Evolutionary conservation across 2,329 filamentous ascomycete species (phyloP).

Genomic region (Ophiostoma sp.): DNA sequence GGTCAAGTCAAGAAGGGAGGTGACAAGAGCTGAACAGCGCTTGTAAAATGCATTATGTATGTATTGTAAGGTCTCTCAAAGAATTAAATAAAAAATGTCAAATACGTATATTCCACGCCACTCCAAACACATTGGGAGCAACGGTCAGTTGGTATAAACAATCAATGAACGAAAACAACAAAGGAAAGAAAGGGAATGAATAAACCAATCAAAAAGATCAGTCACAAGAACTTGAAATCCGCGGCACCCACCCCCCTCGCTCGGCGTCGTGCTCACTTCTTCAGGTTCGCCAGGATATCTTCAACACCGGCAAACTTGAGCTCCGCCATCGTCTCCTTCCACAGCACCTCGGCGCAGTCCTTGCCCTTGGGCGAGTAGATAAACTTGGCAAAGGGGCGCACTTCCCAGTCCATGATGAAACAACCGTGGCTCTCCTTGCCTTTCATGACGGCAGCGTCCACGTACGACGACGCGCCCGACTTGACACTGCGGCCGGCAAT

Average conservation of each 20-base stretch:
- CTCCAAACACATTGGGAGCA: too few species aligned
- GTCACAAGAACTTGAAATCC: background rate
- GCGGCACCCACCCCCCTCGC: background rate
- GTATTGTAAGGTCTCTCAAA: too few species aligned
- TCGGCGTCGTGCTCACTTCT: background rate
- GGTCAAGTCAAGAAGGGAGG: background rate
- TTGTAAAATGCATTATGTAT: too few species aligned
- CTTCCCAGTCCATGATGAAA: slow-evolving; percentile 51
- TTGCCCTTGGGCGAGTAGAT: slow-evolving; percentile 41
- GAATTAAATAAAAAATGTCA: background rate
- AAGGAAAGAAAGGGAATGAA: background rate
- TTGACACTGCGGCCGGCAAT: slow-evolving; percentile 37
- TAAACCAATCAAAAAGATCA: background rate
- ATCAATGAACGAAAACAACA: too few species aligned
- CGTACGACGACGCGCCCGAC: slow-evolving; percentile 48
- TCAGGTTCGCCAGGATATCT: background rate
- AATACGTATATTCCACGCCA: too few species aligned
- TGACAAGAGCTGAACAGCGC: background rate
- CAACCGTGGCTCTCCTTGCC: slow-evolving; percentile 54
- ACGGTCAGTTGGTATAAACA: too few species aligned
- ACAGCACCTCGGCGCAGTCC: slow-evolving; percentile 40
- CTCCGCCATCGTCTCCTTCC: slow-evolving; percentile 42
- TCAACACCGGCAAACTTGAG: slow-evolving; percentile 37
- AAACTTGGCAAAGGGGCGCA: slow-evolving; percentile 40
- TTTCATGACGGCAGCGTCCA: slow-evolving; percentile 48